Conservation (phyloP, 2,329 filamentous ascomycete genomes). For the Neoascochyta sp. region DNA sequence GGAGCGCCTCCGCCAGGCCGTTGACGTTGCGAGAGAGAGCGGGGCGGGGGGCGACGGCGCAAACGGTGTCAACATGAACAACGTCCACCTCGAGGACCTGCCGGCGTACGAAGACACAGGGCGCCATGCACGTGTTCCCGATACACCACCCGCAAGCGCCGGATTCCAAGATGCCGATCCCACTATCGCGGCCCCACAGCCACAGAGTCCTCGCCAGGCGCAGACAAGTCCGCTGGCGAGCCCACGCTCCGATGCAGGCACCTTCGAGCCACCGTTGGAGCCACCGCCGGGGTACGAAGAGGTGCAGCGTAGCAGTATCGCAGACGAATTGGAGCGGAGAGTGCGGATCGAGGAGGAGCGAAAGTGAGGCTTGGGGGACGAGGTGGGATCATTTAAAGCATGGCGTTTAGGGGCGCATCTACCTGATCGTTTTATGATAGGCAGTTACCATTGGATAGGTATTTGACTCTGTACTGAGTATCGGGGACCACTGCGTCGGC, state of each 20-base stretch:
- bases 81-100: slow-evolving; percentile 77
- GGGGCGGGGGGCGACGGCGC: slow-evolving; percentile 49
- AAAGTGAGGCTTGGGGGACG: too few relatives aligned
- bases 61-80: slow-evolving; percentile 54
- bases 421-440: too few relatives aligned
- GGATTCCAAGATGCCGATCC: slow-evolving; percentile 13
- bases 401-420: too few relatives aligned
- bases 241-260: slow-evolving; percentile 23
- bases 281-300: slow-evolving; percentile 91
- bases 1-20: slow-evolving; percentile 75
- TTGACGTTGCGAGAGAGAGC: slow-evolving; percentile 68
- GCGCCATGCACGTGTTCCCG: slow-evolving; percentile 33
- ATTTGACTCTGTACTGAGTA: too few relatives aligned
- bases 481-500: too few relatives aligned
- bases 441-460: too few relatives aligned
- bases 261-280: slow-evolving; percentile 58
- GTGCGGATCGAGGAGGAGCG: too few relatives aligned
- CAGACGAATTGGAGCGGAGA: slow-evolving; percentile 63
- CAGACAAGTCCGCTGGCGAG: slow-evolving; percentile 31
- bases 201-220: slow-evolving; percentile 23
- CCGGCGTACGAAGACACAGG: slow-evolving; percentile 74
- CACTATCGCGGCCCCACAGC: slow-evolving; percentile 14
- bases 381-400: too few relatives aligned
- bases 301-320: slow-evolving; percentile 75
- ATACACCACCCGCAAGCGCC: slow-evolving; percentile 26